These are phyloP conservation scores for Cephaloascus albidus DNA, from an alignment of 805 yeast genomes.

Conservation along the genomic window DNA sequence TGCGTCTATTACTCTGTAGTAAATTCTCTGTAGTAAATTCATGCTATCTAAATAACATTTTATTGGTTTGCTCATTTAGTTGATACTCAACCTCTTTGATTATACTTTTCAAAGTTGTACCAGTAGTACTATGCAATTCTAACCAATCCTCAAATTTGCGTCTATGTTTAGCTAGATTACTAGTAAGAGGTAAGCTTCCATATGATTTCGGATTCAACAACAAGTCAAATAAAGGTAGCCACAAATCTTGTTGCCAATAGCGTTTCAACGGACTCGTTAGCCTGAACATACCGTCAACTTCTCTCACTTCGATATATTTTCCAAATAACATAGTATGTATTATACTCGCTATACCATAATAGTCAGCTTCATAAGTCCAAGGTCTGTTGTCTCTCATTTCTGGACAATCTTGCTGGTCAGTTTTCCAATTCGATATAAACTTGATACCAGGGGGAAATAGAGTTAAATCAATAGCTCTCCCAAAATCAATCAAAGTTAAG, in stretches of 20 bases:
- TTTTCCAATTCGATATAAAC: conserved; percentile 52
- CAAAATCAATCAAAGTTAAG: conserved; percentile 67
- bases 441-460: conserved; percentile 39
- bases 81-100: conserved; percentile 26
- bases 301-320: conserved; percentile 38
- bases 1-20: no score
- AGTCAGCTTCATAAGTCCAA: conserved; percentile 79
- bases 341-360: conserved; percentile 71
- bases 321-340: conserved; percentile 72
- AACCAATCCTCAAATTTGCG: conserved; percentile 33
- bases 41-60: conserved; percentile 2
- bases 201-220: conserved; percentile 48
- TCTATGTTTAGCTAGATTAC: conserved; percentile 22
- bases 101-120: conserved; percentile 14
- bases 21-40: no score
- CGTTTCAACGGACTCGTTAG: conserved; percentile 45
- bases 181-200: conserved; percentile 30
- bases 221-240: conserved; percentile 58
- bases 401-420: conserved; percentile 64
- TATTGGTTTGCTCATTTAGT: conserved; percentile 9
- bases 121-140: conserved; percentile 7
- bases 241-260: conserved; percentile 66
- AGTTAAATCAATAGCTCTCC: conserved; percentile 65
- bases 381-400: conserved; percentile 51
- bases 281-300: conserved; percentile 15